Conservation (phyloP, 2,329 filamentous ascomycete genomes). For the Ophiostoma quercus region DNA sequence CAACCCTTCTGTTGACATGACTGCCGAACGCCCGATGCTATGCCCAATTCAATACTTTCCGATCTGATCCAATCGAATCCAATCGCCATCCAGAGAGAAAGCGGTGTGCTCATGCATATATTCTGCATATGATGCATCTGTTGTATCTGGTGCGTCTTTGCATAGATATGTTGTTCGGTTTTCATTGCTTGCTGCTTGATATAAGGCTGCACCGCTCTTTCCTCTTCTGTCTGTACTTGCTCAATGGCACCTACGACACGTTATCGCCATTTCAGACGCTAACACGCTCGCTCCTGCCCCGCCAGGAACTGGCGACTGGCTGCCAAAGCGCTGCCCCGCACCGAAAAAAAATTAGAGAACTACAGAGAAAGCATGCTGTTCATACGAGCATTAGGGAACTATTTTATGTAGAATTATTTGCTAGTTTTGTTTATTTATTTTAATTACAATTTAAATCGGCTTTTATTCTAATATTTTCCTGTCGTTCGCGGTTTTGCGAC, state of each 20-base stretch:
- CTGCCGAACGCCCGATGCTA: not conserved
- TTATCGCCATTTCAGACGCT: not conserved
- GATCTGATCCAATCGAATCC: not conserved
- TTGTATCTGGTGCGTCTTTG: no score
- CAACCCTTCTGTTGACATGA: not conserved
- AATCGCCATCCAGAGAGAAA: not conserved
- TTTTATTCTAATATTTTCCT: slow-evolving; percentile 8
- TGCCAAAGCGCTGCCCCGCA: slow-evolving; percentile 18
- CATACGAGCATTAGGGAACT: not conserved
- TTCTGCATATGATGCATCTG: not conserved
- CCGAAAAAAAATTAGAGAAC: slow-evolving; percentile 18
- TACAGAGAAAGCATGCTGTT: not conserved
- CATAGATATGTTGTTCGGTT: not conserved
- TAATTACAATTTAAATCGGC: not conserved
- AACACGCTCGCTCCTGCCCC: slow-evolving; percentile 9
- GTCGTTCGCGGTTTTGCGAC: slow-evolving; percentile 10
- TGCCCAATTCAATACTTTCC: not conserved
- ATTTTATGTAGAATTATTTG: not conserved
- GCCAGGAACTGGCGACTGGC: not conserved
- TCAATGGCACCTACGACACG: not conserved
- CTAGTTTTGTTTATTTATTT: not conserved
- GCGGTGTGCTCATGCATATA: not conserved
- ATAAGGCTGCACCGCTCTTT: slow-evolving; percentile 13
- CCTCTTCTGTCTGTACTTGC: not conserved
- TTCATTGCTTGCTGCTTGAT: not conserved